phyloP scores from a whole-genome alignment of 495 filamentous ascomycete genomes.

The Trichoderma parareesei region DNA sequence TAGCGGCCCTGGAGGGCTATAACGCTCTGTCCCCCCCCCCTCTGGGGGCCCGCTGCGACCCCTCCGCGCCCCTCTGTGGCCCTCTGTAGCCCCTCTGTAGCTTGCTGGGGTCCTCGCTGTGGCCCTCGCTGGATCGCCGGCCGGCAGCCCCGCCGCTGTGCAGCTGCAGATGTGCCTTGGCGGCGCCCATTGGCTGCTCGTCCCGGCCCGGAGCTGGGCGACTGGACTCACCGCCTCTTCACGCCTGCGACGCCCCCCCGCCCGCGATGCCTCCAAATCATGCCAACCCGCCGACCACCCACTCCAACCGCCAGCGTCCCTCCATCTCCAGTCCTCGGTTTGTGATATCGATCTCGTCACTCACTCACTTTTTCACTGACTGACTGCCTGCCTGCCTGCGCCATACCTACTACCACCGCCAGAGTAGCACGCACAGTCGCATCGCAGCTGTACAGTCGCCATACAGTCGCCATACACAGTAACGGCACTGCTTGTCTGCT shows the following conservation, averaged over 20 bases:
- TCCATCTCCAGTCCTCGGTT: neutral
- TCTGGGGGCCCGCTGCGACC: conserved; percentile 1
- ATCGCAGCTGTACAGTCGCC: too few relatives aligned
- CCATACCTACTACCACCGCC: too few relatives aligned
- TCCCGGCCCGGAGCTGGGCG: conserved; percentile 12
- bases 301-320: neutral
- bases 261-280: conserved; percentile 9
- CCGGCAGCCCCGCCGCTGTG: neutral
- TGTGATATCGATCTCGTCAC: neutral
- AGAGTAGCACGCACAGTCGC: too few relatives aligned
- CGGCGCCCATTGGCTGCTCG: conserved; percentile 13
- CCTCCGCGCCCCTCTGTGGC: neutral
- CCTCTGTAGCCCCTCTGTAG: neutral
- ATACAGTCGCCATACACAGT: too few relatives aligned
- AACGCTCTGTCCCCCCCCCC: neutral
- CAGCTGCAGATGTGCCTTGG: conserved; percentile 11
- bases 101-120: conserved; percentile 7
- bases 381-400: too few relatives aligned
- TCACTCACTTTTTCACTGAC: too few relatives aligned
- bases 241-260: neutral
- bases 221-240: conserved; percentile 14
- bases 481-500: too few relatives aligned
- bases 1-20: neutral
- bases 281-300: conserved; percentile 9
- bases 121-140: conserved; percentile 9